phyloP scores from a whole-genome alignment of 345 rosid genomes.

The Salix udensis region DNA sequence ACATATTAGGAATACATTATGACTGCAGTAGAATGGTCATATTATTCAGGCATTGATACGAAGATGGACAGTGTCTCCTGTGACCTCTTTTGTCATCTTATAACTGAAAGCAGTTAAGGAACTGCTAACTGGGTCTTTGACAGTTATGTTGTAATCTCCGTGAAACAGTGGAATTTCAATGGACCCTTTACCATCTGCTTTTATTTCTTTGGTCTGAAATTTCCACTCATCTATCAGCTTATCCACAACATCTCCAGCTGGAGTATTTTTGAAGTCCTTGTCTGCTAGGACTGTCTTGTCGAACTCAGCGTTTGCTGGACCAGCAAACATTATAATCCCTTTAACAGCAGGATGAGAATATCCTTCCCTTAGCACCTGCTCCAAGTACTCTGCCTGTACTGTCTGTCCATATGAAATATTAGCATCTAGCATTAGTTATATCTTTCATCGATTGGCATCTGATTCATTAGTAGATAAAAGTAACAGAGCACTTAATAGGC shows the following conservation, averaged over 20 bases:
- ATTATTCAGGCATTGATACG: slow-evolving; percentile 16
- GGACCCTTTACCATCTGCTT: slow-evolving; percentile 24
- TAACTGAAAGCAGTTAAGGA: slow-evolving; percentile 30
- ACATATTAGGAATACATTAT: too few relatives aligned
- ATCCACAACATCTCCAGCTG: slow-evolving; percentile 57
- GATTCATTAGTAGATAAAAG: too few relatives aligned
- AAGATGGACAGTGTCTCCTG: slow-evolving; percentile 7
- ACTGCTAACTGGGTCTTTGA: slow-evolving; percentile 35
- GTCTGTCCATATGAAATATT: slow-evolving; percentile 20
- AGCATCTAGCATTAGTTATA: neutral
- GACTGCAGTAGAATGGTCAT: too few relatives aligned
- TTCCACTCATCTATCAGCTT: slow-evolving; percentile 58
- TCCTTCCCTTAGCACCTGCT: slow-evolving; percentile 66
- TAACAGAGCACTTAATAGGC: too few relatives aligned
- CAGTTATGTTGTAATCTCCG: slow-evolving; percentile 48
- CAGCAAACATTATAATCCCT: slow-evolving; percentile 65
- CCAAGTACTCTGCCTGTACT: slow-evolving; percentile 48
- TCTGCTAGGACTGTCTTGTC: slow-evolving; percentile 43
- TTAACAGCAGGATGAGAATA: slow-evolving; percentile 59
- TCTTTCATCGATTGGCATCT: neutral
- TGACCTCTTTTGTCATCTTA: slow-evolving; percentile 33
- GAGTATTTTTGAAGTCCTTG: slow-evolving; percentile 42
- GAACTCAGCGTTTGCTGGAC: slow-evolving; percentile 57
- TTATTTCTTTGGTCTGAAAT: slow-evolving; percentile 5
- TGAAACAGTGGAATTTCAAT: slow-evolving; percentile 40